A percentile compares a stretch with the other conserved stretches of the same genome.
phyloP scores from a whole-genome alignment of 73 alveolate genomes.

The Blepharisma stoltei region DNA sequence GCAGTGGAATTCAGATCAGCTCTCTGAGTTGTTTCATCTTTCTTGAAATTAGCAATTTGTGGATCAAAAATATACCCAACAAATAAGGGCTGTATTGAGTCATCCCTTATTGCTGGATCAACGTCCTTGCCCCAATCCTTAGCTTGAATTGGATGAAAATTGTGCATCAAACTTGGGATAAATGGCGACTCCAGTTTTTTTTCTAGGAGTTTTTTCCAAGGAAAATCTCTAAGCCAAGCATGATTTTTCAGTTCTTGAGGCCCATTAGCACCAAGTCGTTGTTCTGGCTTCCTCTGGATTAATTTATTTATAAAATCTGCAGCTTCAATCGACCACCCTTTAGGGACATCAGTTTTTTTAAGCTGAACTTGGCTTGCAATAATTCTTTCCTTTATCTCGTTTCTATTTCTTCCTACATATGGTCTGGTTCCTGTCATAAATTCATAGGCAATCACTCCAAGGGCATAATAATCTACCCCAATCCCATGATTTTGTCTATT shows the following conservation, averaged over 20 bases:
- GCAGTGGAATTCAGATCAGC: too few relatives aligned
- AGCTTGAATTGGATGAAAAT: too few relatives aligned
- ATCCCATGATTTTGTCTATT: slow-evolving; percentile 69
- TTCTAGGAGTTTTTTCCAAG: slow-evolving; percentile 75
- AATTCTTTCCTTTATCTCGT: slow-evolving; percentile 92
- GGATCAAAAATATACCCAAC: too few relatives aligned
- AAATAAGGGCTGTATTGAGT: too few relatives aligned
- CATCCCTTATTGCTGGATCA: too few relatives aligned
- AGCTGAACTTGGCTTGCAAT: slow-evolving; percentile 79
- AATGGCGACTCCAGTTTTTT: slow-evolving; percentile 81
- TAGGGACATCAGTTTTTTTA: slow-evolving; percentile 75
- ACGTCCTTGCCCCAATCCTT: too few relatives aligned
- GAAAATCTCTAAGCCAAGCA: slow-evolving; percentile 89
- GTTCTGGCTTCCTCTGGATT: slow-evolving; percentile 51
- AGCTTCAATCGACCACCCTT: slow-evolving; percentile 92
- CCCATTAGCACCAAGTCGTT: slow-evolving; percentile 86
- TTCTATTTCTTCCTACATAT: slow-evolving; percentile 85
- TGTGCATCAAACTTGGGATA: slow-evolving; percentile 44
- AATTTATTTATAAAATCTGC: slow-evolving; percentile 91
- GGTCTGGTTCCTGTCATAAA: slow-evolving; percentile 83
- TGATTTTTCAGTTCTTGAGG: slow-evolving; percentile 88
- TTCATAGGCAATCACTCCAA: slow-evolving; percentile 87
- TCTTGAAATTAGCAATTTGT: too few relatives aligned
- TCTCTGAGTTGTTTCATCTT: too few relatives aligned
- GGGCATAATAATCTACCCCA: slow-evolving; percentile 82